These are phyloP conservation scores for Lophiostoma macrostomum DNA, from an alignment of 495 filamentous ascomycete species.

Conservation along the genomic window DNA sequence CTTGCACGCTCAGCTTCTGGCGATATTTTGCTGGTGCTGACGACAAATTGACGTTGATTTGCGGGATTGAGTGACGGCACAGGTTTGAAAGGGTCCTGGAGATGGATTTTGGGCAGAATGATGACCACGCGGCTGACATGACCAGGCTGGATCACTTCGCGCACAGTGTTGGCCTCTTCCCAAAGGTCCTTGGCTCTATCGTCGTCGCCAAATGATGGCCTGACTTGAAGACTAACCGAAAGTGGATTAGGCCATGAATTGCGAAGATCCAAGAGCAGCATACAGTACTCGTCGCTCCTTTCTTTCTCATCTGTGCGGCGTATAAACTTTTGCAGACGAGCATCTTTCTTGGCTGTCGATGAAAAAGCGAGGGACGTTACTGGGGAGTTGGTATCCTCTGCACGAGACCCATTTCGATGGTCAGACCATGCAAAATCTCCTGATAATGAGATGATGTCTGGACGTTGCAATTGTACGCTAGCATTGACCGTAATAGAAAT, in stretches of 20 bases:
- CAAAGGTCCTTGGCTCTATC: constrained; percentile 15
- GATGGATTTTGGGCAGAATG: constrained; percentile 70
- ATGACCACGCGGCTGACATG: constrained; percentile 74
- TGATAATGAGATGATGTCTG: constrained; percentile 73
- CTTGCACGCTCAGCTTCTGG: constrained; percentile 74
- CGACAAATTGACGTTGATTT: constrained; percentile 80
- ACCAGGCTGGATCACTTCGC: constrained; percentile 69
- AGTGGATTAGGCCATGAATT: constrained; percentile 84
- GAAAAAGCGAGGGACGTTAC: background rate
- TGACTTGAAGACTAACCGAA: constrained; percentile 54
- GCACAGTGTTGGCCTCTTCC: constrained; percentile 45
- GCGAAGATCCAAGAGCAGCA: constrained; percentile 77
- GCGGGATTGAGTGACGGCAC: constrained; percentile 78
- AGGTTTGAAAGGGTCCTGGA: constrained; percentile 69
- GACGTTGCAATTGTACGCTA: constrained; percentile 72
- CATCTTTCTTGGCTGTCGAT: constrained; percentile 18
- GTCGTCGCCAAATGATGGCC: background rate
- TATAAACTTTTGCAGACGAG: constrained; percentile 30
- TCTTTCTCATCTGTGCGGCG: constrained; percentile 9
- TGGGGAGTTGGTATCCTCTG: background rate
- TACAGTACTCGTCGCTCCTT: constrained; percentile 62
- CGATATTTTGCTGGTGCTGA: constrained; percentile 72
- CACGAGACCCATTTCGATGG: constrained; percentile 5
- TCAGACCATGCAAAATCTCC: constrained; percentile 56
- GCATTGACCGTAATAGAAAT: constrained; percentile 89